Evolutionary conservation across 768 basidiomycete genomes (phyloP).

Genomic region (Mycena alexandri): DNA sequence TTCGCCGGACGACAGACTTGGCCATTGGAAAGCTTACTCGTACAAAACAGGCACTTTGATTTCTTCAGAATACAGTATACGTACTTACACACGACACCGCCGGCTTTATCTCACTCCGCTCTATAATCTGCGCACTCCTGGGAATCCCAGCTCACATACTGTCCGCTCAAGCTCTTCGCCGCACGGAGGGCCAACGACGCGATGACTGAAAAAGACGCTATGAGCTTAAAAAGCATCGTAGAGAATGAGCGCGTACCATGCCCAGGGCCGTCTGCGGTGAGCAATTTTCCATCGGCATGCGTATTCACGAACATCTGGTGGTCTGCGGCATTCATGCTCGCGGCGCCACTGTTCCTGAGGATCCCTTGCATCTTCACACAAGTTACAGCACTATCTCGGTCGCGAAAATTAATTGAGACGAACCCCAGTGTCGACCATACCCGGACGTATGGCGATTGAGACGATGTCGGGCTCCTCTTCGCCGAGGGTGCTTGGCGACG

Average conservation of each 20-base stretch:
- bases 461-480: constrained; percentile 85
- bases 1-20: constrained; percentile 38
- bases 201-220: constrained; percentile 54
- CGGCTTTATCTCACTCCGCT: constrained; percentile 12
- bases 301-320: constrained; percentile 69
- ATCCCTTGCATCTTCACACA: constrained; percentile 77
- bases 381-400: constrained; percentile 10
- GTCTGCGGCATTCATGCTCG: constrained; percentile 67
- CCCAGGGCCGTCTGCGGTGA: constrained; percentile 80
- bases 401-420: constrained; percentile 42
- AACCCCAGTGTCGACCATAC: constrained; percentile 88
- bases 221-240: too few relatives aligned
- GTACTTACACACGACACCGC: background rate
- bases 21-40: too few relatives aligned
- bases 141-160: constrained; percentile 86
- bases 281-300: constrained; percentile 75
- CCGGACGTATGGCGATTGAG: constrained; percentile 86
- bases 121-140: constrained; percentile 74
- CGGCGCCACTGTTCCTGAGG: constrained; percentile 64
- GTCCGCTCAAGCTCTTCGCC: constrained; percentile 72
- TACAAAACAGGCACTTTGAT: background rate
- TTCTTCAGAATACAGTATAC: constrained; percentile 15
- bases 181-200: constrained; percentile 81
- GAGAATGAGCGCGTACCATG: constrained; percentile 49
- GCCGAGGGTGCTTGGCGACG: constrained; percentile 74